Conservation (phyloP, 257 asterid species). For the Jaltomata sinuosa region DNA sequence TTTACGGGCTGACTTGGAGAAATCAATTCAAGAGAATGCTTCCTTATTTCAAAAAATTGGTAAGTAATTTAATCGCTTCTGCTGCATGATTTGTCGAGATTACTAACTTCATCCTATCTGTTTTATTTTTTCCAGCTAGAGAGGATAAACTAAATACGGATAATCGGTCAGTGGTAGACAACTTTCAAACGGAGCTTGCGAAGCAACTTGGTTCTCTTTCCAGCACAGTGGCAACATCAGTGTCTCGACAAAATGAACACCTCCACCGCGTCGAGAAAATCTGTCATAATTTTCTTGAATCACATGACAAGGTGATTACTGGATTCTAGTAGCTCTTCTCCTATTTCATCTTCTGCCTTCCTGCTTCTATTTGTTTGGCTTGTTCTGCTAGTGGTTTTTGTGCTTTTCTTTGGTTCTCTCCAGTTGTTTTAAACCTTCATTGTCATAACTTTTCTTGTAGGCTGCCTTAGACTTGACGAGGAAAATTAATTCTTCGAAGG, state of each 20-base stretch:
- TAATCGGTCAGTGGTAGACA: slow-evolving; percentile 51
- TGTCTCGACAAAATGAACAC: slow-evolving; percentile 56
- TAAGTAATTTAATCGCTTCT: slow-evolving; percentile 1
- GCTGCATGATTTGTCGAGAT: not conserved
- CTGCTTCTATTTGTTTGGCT: not conserved
- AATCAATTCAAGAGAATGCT: slow-evolving; percentile 58
- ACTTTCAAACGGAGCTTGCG: slow-evolving; percentile 52
- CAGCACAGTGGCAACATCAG: slow-evolving; percentile 39
- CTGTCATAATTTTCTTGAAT: slow-evolving; percentile 50
- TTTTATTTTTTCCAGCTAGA: slow-evolving; percentile 35
- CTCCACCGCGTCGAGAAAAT: slow-evolving; percentile 49
- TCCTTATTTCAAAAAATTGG: slow-evolving; percentile 65
- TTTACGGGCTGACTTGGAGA: slow-evolving; percentile 79
- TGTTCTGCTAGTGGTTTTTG: not conserved
- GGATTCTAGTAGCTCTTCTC: not conserved
- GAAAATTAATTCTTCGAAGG: slow-evolving; percentile 45
- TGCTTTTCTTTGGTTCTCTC: not conserved
- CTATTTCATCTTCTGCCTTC: not conserved
- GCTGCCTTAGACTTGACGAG: slow-evolving; percentile 47
- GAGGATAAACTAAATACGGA: slow-evolving; percentile 62
- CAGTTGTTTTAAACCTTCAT: not conserved
- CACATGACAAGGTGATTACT: slow-evolving; percentile 47
- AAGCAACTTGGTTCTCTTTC: slow-evolving; percentile 56
- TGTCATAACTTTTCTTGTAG: slow-evolving; percentile 19
- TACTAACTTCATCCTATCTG: not conserved